Conservation (phyloP, 495 filamentous ascomycete genomes). For the Trichoderma reesei region DNA sequence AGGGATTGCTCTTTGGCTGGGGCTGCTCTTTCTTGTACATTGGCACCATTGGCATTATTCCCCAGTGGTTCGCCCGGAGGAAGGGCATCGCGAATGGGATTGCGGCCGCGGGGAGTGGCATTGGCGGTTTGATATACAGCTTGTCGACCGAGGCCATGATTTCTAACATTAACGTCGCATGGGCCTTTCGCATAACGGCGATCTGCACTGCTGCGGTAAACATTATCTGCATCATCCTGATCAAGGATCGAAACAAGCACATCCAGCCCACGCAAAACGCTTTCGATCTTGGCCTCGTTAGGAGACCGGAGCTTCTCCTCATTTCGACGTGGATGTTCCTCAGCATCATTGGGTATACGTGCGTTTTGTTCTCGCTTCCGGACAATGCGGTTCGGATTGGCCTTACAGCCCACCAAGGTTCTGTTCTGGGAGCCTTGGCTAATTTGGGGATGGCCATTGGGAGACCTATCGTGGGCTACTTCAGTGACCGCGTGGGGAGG, state of each 20-base stretch:
- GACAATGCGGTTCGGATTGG: slow-evolving; percentile 59
- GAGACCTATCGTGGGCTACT: not conserved
- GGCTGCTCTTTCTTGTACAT: slow-evolving; percentile 74
- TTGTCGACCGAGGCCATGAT: slow-evolving; percentile 52
- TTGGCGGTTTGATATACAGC: slow-evolving; percentile 59
- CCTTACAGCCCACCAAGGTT: slow-evolving; percentile 54
- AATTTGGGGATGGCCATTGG: slow-evolving; percentile 55
- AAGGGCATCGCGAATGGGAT: slow-evolving; percentile 67
- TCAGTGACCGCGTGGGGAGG: not conserved
- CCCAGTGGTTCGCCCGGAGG: slow-evolving; percentile 69
- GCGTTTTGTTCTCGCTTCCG: slow-evolving; percentile 61
- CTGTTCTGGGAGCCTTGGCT: slow-evolving; percentile 60
- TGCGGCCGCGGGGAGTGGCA: slow-evolving; percentile 60
- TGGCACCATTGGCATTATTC: slow-evolving; percentile 55
- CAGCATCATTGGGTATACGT: slow-evolving; percentile 62
- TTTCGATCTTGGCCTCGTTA: slow-evolving; percentile 55
- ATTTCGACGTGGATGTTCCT: slow-evolving; percentile 61
- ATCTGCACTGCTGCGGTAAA: slow-evolving; percentile 51
- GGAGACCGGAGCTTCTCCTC: slow-evolving; percentile 50
- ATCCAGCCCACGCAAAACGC: slow-evolving; percentile 52
- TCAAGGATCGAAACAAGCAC: slow-evolving; percentile 58
- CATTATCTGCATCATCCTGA: slow-evolving; percentile 43
- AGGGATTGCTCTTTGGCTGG: slow-evolving; percentile 66
- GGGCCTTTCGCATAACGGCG: slow-evolving; percentile 62
- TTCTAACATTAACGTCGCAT: slow-evolving; percentile 45